These are phyloP conservation scores for Plenodomus lindquistii DNA, from an alignment of 2,329 filamentous ascomycete species.

Conservation along the genomic window DNA sequence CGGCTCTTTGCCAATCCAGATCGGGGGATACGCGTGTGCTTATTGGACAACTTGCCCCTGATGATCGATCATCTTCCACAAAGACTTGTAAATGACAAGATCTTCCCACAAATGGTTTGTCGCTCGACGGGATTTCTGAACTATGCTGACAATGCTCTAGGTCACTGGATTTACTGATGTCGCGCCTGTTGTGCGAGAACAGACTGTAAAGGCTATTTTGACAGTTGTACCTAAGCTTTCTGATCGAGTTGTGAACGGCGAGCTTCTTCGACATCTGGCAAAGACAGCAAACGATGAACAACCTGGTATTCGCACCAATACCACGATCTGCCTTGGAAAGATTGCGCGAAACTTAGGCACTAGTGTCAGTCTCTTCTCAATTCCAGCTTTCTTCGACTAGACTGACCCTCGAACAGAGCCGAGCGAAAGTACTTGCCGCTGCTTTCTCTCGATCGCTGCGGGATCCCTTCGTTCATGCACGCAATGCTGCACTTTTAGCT, in stretches of 20 bases:
- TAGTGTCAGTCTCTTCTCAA: constrained; percentile 45
- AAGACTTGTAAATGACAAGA: constrained; percentile 91
- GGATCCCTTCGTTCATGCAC: constrained; percentile 92
- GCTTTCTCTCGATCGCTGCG: constrained; percentile 87
- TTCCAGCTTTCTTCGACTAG: background rate
- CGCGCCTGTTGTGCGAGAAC: constrained; percentile 88
- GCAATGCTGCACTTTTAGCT: constrained; percentile 86
- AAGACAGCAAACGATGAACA: constrained; percentile 98
- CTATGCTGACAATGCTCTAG: constrained; percentile 50
- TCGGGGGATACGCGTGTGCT: constrained; percentile 84
- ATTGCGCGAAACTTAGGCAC: constrained; percentile 87
- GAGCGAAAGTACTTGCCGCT: constrained; percentile 88
- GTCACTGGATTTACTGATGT: constrained; percentile 93
- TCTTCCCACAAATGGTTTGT: constrained; percentile 86
- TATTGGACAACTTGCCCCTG: constrained; percentile 82
- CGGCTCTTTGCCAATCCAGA: constrained; percentile 90
- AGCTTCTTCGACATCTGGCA: constrained; percentile 85
- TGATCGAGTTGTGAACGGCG: constrained; percentile 90
- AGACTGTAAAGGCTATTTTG: constrained; percentile 92
- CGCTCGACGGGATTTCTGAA: background rate
- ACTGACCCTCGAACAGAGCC: constrained; percentile 56
- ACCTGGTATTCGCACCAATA: constrained; percentile 95
- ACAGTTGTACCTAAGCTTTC: constrained; percentile 86
- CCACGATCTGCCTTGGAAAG: constrained; percentile 94
- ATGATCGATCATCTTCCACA: constrained; percentile 92